Evolutionary conservation across 106 monocot genomes (phyloP).

Genomic region (Xerophyta viscosa): DNA sequence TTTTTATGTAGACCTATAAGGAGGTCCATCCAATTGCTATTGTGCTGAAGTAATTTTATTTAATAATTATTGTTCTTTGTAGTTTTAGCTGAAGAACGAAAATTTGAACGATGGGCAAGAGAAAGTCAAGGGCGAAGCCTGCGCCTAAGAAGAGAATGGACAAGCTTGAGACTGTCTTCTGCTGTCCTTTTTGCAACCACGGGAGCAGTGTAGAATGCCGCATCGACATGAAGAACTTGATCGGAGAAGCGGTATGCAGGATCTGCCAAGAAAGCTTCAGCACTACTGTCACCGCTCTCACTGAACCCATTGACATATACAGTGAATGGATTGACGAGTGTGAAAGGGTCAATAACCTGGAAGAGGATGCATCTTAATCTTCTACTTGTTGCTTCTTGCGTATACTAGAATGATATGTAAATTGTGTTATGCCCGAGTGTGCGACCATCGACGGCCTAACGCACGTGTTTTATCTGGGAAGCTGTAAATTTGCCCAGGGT

Average conservation of each 20-base stretch:
- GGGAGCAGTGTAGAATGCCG: slow-evolving; percentile 90
- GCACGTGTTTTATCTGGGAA: too few species aligned
- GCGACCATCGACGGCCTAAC: too few species aligned
- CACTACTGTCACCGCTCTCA: slow-evolving; percentile 60
- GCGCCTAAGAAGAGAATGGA: slow-evolving; percentile 89
- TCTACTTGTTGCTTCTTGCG: too few species aligned
- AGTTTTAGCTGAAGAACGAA: background rate
- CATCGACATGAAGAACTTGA: slow-evolving; percentile 87
- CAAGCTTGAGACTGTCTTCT: slow-evolving; percentile 84
- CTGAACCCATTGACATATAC: slow-evolving; percentile 57
- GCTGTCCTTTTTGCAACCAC: slow-evolving; percentile 96
- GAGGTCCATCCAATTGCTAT: too few species aligned
- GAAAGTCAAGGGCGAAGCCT: slow-evolving; percentile 83
- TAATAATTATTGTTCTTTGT: background rate
- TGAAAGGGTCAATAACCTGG: slow-evolving; percentile 32
- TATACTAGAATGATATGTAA: too few species aligned
- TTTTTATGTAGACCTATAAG: too few species aligned
- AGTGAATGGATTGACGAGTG: slow-evolving; percentile 61
- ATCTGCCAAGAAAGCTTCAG: slow-evolving; percentile 95
- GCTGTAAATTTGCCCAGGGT: too few species aligned
- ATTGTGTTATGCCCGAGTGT: too few species aligned
- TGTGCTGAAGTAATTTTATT: too few species aligned
- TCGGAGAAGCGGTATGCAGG: slow-evolving; percentile 78
- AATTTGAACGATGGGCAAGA: slow-evolving; percentile 65
- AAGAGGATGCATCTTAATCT: slow-evolving; percentile 29